Evolutionary conservation across 768 basidiomycete genomes (phyloP), one percentile per base, ranked within the genome.

Genomic region (Lactifluus hygrophoroides): DNA sequence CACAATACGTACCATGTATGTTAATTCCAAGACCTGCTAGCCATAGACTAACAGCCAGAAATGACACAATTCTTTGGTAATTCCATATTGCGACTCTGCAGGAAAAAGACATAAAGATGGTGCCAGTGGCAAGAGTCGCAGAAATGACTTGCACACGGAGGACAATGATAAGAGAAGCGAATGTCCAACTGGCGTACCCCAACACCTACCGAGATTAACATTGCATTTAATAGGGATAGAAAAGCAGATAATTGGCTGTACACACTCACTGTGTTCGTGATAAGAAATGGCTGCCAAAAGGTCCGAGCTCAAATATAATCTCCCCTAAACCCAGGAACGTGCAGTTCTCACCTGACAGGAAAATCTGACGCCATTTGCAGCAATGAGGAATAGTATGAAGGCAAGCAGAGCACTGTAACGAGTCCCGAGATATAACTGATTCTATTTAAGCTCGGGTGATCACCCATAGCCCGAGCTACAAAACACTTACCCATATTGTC

Each of bases 381-480:
- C 19, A 16, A 54, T 34, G 30, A 54, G 32, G 32, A 54, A 45
- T 4, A 45, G 10, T 11, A 54, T 44, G 32, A 44, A 54, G 14
- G 30, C 23, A 35, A 44, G 7, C 25, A 54, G 25, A 6, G 14
- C 21, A 2, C 30, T 21, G 37, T 58, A 58, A 17, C 57, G 57
- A 8, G 44, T 46, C 32, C 57, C 57, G 3, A 58, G 45, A 13
- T 58, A 58, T 19, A 52, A 25, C 57, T 58, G 23, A n/a, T 14
- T 45, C 25, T 16, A 17, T 54, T 34, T 7, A 27, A 32, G 2
- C 1, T 23, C 14, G 17, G 21, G 28, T 13, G 16, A 25, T n/a
- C 13, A 17, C 23, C 16, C 2, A 25, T 25, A 34, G n/a, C n/a
- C n/a, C n/a, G n/a, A n/a, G n/a, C 5, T 9, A 11, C 16, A 27